phyloP scores from a whole-genome alignment of 176 grass and related monocot genomes.

The Oryza meridionalis region DNA sequence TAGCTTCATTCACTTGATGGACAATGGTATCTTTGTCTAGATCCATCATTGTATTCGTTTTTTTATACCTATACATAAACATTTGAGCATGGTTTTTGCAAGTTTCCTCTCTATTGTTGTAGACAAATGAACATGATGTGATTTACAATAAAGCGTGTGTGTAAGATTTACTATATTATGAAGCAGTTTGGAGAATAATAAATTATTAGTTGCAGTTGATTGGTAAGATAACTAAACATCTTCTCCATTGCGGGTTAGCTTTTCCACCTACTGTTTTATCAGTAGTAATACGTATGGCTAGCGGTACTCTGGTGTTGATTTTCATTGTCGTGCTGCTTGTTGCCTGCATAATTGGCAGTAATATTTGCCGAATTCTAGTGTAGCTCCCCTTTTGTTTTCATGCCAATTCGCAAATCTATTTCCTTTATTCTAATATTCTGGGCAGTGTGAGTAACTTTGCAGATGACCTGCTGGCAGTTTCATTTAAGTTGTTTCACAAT shows the following conservation, averaged over 20 bases:
- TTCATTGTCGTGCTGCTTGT: constrained; percentile 21
- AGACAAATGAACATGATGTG: not conserved
- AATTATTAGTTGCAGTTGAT: not conserved
- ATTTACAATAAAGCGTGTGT: not conserved
- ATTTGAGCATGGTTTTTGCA: not conserved
- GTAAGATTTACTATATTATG: not conserved
- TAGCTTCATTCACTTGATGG: constrained; percentile 19
- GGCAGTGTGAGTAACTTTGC: not conserved
- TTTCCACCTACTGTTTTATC: not conserved
- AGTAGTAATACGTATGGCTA: not conserved
- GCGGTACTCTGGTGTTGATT: not conserved
- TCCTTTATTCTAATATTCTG: not conserved
- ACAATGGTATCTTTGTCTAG: constrained; percentile 2
- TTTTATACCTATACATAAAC: not conserved
- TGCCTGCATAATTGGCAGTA: not conserved
- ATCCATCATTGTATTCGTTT: constrained; percentile 1
- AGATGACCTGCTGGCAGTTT: constrained; percentile 12
- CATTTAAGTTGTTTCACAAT: not conserved
- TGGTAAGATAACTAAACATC: not conserved
- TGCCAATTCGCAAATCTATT: too few relatives aligned
- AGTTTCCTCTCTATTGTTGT: not conserved
- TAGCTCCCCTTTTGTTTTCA: not conserved
- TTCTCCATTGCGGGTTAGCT: not conserved
- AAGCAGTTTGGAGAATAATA: constrained; percentile 17
- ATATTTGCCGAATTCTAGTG: not conserved